Evolutionary conservation across 208 protist species (phyloP).

Genomic region (Lotmaria passim): DNA sequence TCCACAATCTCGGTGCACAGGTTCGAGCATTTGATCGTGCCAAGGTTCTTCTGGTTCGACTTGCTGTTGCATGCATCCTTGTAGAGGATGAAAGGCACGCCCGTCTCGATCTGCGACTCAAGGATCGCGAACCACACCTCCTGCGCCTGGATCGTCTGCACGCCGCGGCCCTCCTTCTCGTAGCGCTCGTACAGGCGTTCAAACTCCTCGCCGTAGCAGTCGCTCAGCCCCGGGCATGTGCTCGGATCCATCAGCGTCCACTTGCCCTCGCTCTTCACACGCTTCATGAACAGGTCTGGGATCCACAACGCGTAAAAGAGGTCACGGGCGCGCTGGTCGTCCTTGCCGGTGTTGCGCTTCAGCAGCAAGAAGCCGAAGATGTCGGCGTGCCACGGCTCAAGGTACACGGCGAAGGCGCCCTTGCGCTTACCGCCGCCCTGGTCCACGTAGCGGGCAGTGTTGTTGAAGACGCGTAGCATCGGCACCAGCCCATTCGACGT

Average conservation of each 20-base stretch:
- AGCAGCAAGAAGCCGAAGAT: slow-evolving; percentile 98
- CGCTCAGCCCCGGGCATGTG: slow-evolving; percentile 95
- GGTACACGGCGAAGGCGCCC: slow-evolving; percentile 99
- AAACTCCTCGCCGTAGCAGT: slow-evolving; percentile 97
- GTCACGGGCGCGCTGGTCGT: slow-evolving; percentile 97
- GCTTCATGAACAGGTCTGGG: slow-evolving; percentile 99
- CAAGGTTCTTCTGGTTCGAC: slow-evolving; percentile 99
- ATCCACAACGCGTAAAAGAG: slow-evolving; percentile 99
- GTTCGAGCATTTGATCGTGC: slow-evolving; percentile 99
- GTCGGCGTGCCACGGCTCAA: slow-evolving; percentile 99
- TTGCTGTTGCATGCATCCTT: slow-evolving; percentile 99
- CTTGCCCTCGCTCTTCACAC: slow-evolving; percentile 93
- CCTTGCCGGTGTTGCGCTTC: slow-evolving; percentile 98
- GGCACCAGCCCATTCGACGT: slow-evolving; percentile 98
- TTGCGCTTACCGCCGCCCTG: slow-evolving; percentile 98
- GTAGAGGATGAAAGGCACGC: slow-evolving; percentile 99
- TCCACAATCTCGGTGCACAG: slow-evolving; percentile 99
- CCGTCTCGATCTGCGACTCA: slow-evolving; percentile 99
- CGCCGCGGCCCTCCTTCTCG: slow-evolving; percentile 89
- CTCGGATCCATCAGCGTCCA: slow-evolving; percentile 99
- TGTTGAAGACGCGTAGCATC: slow-evolving; percentile 99
- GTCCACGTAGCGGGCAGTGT: slow-evolving; percentile 99
- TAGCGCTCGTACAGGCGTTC: slow-evolving; percentile 94
- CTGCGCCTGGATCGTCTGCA: slow-evolving; percentile 94
- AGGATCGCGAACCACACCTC: slow-evolving; percentile 99